phyloP scores from a whole-genome alignment of 1,284 basidiomycete species.

The Cryptococcus jaspeensis region DNA sequence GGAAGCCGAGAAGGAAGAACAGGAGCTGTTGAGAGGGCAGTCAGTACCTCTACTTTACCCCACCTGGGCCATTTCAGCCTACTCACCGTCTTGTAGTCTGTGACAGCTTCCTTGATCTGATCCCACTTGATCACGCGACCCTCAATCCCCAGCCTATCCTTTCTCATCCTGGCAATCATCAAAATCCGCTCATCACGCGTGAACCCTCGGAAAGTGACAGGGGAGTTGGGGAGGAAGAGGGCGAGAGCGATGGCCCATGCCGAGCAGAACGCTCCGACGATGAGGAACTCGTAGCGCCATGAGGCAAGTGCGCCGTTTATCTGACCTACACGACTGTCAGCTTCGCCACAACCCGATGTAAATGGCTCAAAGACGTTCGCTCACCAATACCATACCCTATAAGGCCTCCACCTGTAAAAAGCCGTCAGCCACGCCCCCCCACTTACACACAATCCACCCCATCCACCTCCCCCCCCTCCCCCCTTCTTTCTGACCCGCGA shows the following conservation, averaged over 20 bases:
- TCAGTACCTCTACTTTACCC: too few species aligned
- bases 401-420: slow-evolving; percentile 17
- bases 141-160: slow-evolving; percentile 52
- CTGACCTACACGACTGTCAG: slow-evolving; percentile 35
- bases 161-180: slow-evolving; percentile 51
- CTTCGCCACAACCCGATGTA: neutral
- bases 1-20: slow-evolving; percentile 44
- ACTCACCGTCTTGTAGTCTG: slow-evolving; percentile 39
- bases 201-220: slow-evolving; percentile 43
- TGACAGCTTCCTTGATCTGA: slow-evolving; percentile 51
- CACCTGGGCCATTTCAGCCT: too few species aligned
- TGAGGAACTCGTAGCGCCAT: slow-evolving; percentile 52
- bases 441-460: too few species aligned
- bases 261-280: slow-evolving; percentile 47
- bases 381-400: slow-evolving; percentile 23
- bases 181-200: slow-evolving; percentile 50
- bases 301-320: slow-evolving; percentile 47
- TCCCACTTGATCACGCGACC: slow-evolving; percentile 49
- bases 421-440: too few species aligned
- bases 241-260: slow-evolving; percentile 43
- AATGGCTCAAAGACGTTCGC: neutral
- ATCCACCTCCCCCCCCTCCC: too few species aligned
- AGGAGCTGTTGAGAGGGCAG: slow-evolving; percentile 17
- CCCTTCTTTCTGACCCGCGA: too few species aligned
- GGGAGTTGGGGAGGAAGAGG: slow-evolving; percentile 47